Evolutionary conservation across 495 filamentous ascomycete species (phyloP).

Genomic region (Penicillium egyptiacum): DNA sequence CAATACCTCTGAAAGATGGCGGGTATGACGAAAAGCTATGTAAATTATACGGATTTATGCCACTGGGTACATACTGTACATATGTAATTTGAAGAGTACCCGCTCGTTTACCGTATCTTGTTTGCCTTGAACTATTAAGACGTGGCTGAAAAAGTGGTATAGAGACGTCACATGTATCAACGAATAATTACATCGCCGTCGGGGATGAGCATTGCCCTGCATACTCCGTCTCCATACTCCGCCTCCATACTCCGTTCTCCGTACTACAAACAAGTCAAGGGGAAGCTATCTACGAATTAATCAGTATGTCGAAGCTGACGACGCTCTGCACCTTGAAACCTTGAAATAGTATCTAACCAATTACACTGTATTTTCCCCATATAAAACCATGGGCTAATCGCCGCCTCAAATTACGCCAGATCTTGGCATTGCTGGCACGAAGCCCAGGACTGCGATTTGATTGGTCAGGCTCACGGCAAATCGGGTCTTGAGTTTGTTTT

Average conservation of each 20-base stretch:
- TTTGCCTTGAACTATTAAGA: no score
- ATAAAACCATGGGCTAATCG: conserved; percentile 1
- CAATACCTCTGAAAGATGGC: neutral
- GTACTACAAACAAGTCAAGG: neutral
- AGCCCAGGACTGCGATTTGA: neutral
- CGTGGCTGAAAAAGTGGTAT: no score
- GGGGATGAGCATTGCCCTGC: no score
- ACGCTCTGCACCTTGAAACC: neutral
- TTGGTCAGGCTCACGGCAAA: neutral
- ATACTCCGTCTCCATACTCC: no score
- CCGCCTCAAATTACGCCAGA: conserved; percentile 10
- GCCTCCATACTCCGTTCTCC: no score
- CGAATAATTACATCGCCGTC: no score
- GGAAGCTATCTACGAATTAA: neutral
- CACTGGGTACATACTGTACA: no score
- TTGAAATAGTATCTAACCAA: neutral
- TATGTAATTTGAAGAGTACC: neutral
- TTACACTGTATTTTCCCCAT: neutral
- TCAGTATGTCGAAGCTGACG: conserved; percentile 2
- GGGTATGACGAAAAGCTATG: neutral
- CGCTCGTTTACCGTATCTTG: conserved; percentile 7
- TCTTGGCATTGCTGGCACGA: conserved; percentile 1
- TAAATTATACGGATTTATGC: neutral
- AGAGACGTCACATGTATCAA: no score
- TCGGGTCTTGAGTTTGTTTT: neutral